phyloP scores from a whole-genome alignment of 169 alveolate species.

The Babesia sp. region DNA sequence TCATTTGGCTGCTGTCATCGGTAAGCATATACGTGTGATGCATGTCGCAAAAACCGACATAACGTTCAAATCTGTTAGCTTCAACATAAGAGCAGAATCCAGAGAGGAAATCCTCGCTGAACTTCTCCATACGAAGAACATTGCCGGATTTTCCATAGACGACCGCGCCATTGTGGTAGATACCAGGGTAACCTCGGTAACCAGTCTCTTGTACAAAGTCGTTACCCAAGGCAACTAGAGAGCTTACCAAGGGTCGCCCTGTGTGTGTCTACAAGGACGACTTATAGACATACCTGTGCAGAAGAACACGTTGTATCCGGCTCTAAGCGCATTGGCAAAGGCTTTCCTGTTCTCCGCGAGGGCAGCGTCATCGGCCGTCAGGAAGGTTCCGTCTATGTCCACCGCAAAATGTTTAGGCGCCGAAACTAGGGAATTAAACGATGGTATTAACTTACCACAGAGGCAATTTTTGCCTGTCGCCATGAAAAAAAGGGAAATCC shows the following conservation, averaged over 20 bases:
- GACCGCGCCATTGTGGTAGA: conserved; percentile 61
- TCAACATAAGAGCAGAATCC: conserved; percentile 27
- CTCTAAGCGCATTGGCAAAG: conserved; percentile 16
- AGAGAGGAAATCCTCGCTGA: conserved; percentile 9
- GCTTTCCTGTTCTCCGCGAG: conserved; percentile 34
- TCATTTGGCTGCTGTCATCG: conserved; percentile 14
- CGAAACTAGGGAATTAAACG: neutral
- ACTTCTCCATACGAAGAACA: conserved; percentile 20
- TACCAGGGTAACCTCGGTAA: conserved; percentile 64
- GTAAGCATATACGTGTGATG: conserved; percentile 25
- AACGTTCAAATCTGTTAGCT: neutral
- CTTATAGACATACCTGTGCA: conserved; percentile 54
- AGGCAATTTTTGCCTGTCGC: neutral
- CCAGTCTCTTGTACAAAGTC: conserved; percentile 38
- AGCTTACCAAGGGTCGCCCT: conserved; percentile 54
- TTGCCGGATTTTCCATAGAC: conserved; percentile 45
- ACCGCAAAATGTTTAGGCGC: conserved; percentile 56
- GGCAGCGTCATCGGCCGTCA: conserved; percentile 3
- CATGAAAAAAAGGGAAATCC: neutral
- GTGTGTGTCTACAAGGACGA: neutral
- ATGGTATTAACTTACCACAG: neutral
- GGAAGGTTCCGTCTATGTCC: conserved; percentile 64
- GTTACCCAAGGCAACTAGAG: conserved; percentile 35
- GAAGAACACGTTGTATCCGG: conserved; percentile 39
- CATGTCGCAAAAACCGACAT: conserved; percentile 35